These are phyloP conservation scores for Syzygium oleosum DNA, from an alignment of 345 rosid species.

Conservation along the genomic window DNA sequence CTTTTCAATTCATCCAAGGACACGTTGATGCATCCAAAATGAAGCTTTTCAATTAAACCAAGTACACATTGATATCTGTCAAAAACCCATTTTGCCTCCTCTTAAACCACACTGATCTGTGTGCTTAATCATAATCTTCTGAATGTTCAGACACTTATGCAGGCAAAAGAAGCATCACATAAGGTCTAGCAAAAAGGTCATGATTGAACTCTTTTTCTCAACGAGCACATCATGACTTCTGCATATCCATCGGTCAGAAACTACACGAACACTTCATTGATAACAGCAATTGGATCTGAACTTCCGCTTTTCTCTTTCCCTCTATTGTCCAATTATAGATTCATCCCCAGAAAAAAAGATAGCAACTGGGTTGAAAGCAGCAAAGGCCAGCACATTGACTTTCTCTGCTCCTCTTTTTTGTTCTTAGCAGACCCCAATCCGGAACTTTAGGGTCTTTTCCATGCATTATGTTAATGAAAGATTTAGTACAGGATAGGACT, in stretches of 20 bases:
- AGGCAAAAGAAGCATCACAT: neutral
- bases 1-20: neutral
- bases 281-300: neutral
- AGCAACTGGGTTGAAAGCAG: neutral
- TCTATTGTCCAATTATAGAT: neutral
- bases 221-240: neutral
- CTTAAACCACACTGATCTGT: neutral
- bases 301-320: neutral
- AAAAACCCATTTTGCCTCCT: neutral
- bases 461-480: neutral
- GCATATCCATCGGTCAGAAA: neutral
- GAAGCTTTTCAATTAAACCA: neutral
- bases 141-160: neutral
- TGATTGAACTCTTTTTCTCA: neutral
- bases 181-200: neutral
- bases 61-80: neutral
- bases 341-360: neutral
- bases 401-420: neutral
- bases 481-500: neutral
- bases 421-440: neutral
- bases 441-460: neutral
- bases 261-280: neutral
- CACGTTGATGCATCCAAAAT: neutral
- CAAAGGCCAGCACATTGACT: slow-evolving; percentile 6
- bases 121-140: neutral